These are phyloP conservation scores for Babesia ovis DNA, from an alignment of 169 alveolate species.

Conservation along the genomic window DNA sequence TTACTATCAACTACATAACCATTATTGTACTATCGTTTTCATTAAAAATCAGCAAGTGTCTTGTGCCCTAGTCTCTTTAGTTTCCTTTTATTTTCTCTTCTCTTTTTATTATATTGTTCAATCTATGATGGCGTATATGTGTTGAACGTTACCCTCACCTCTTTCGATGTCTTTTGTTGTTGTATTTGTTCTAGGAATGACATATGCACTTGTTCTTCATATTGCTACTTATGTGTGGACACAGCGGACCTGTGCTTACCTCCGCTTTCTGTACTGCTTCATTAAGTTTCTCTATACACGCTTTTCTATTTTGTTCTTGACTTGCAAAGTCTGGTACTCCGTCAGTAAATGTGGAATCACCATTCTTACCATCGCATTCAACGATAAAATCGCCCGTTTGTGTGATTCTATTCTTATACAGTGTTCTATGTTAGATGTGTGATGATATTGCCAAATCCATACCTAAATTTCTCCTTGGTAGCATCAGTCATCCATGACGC, in stretches of 20 bases:
- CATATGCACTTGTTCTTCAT: conserved; percentile 21
- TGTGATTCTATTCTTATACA: conserved; percentile 45
- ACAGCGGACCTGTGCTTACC: background rate
- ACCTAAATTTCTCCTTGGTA: conserved; percentile 72
- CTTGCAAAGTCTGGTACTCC: conserved; percentile 34
- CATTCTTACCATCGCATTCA: conserved; percentile 54
- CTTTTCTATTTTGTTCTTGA: conserved; percentile 60
- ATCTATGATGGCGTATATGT: conserved; percentile 13
- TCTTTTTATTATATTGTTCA: conserved; percentile 29
- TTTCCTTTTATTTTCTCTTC: conserved; percentile 54
- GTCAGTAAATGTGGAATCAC: too few species aligned
- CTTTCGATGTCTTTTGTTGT: conserved; percentile 34
- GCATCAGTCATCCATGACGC: conserved; percentile 72
- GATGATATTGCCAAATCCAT: background rate
- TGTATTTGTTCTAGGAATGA: conserved; percentile 63
- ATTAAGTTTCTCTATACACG: conserved; percentile 39
- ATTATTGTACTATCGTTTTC: background rate
- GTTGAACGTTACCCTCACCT: conserved; percentile 8
- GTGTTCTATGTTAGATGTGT: conserved; percentile 6
- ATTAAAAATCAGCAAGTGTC: conserved; percentile 51
- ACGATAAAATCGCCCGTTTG: conserved; percentile 62
- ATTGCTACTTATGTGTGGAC: conserved; percentile 13
- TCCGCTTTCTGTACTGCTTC: conserved; percentile 53
- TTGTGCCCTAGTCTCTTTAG: conserved; percentile 57
- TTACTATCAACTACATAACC: background rate